These are phyloP conservation scores for Peltaster fructicola DNA, from an alignment of 2,329 filamentous ascomycete species.

Conservation along the genomic window DNA sequence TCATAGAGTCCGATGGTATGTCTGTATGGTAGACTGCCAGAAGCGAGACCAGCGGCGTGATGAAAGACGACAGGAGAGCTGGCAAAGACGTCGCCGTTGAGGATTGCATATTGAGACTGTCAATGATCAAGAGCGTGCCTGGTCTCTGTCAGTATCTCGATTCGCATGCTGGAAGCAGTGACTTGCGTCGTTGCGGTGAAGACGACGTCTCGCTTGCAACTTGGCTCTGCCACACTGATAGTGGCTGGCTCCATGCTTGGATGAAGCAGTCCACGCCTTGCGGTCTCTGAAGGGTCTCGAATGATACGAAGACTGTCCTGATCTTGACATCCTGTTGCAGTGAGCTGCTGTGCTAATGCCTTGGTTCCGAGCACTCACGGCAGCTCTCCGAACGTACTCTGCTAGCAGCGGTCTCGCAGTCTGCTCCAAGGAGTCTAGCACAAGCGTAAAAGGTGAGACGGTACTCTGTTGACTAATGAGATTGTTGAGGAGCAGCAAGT, in stretches of 20 bases:
- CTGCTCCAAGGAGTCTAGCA: conserved; percentile 76
- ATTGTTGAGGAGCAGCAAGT: conserved; percentile 66
- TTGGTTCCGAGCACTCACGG: conserved; percentile 28
- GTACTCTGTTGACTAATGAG: conserved; percentile 56
- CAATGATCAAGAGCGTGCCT: conserved; percentile 64
- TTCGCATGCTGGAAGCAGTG: neutral
- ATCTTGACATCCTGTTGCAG: conserved; percentile 40
- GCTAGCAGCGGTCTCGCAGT: conserved; percentile 49
- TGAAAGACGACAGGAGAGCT: conserved; percentile 54
- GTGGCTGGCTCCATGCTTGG: conserved; percentile 15
- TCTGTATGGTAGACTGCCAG: conserved; percentile 72
- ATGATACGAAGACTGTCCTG: conserved; percentile 60
- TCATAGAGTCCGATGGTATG: conserved; percentile 35
- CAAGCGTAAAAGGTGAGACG: conserved; percentile 68
- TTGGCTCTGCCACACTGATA: conserved; percentile 16
- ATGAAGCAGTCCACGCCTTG: conserved; percentile 50
- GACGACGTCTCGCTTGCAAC: conserved; percentile 7
- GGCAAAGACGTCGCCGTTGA: conserved; percentile 41
- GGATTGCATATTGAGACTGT: conserved; percentile 56
- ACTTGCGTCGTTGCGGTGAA: neutral
- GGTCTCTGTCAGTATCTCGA: no score
- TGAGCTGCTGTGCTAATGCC: neutral
- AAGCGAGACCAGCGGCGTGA: conserved; percentile 51
- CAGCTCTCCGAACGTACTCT: conserved; percentile 61
- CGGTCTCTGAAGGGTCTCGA: conserved; percentile 52